Conservation (phyloP, 2,329 filamentous ascomycete species). For the Plectosphaerella cucumerina region DNA sequence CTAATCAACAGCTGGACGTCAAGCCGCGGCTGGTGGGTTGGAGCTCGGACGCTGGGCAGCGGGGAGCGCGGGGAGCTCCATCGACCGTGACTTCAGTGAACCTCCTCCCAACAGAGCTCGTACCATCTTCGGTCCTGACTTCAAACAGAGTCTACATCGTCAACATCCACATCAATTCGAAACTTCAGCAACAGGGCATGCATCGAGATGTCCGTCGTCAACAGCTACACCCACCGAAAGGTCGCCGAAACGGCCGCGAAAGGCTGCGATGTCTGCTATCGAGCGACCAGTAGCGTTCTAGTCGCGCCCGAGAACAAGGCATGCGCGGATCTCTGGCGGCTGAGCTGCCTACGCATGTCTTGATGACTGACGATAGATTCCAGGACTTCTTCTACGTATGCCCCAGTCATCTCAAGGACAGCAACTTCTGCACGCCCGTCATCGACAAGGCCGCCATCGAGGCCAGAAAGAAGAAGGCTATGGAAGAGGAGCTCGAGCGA, state of each 20-base stretch:
- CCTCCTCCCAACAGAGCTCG: too few species aligned
- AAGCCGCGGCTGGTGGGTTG: too few species aligned
- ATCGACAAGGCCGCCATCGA: constrained; percentile 64
- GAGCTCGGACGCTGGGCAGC: too few species aligned
- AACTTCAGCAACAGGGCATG: not conserved
- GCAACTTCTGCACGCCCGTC: constrained; percentile 72
- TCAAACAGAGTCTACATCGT: too few species aligned
- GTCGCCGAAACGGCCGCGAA: constrained; percentile 82
- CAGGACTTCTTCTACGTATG: constrained; percentile 92
- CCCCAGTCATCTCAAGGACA: constrained; percentile 74
- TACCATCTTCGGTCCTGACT: too few species aligned
- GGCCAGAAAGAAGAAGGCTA: constrained; percentile 61
- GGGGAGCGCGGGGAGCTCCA: too few species aligned
- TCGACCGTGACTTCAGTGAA: too few species aligned
- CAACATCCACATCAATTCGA: too few species aligned
- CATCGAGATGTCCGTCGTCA: constrained; percentile 55
- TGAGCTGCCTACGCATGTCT: constrained; percentile 28
- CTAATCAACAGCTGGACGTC: too few species aligned
- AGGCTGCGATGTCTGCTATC: constrained; percentile 88
- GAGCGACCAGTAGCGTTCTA: constrained; percentile 79
- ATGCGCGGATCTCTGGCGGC: too few species aligned
- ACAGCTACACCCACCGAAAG: constrained; percentile 79
- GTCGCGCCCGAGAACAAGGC: constrained; percentile 89
- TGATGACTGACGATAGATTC: constrained; percentile 6
- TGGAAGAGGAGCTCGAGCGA: constrained; percentile 60